Base-by-base conservation (phyloP, 2,329 filamentous ascomycete species). In the Chaetomium sp. region DNA sequence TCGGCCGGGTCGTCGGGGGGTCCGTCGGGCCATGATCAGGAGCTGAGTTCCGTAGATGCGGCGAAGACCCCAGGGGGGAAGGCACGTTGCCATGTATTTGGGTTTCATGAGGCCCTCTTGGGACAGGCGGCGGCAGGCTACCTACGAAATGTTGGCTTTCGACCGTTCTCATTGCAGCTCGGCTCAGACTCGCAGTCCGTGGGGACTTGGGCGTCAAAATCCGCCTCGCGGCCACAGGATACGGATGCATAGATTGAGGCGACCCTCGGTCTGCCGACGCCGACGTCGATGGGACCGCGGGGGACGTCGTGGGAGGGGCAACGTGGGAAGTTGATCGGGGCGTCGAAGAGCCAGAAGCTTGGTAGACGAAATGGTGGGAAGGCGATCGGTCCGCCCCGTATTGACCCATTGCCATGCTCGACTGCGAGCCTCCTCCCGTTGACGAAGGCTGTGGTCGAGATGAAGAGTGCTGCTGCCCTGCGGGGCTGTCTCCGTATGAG, bases 131-230 rank as follows among this genome's bases (percentile, higher is more conserved):
- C 38, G 62, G 62, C 5, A 66, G 56, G 36, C 55, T 61, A 45
- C 59, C 43, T 40, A 61, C 47, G 9, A 64, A 54, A 45, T 67
- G 68, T 7, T 69, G 67, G 6, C 65, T 51, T 47, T 67, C 69
- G 32, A 67, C 57, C 32, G 65, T 57, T 49, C 68, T 66, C 57
- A 66, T 61, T 9, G 65, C 62, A 44, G 67, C 65, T 12, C 71
- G 68, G 36, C 74, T 74, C 10, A 79, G 64, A 62, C 79, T 82
- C 14, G 76, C 71, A 33, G 78, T 73, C 58, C 81, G 77, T 42
- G 82, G 81, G 8, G 83, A 84, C 60, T 77, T 75, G 0, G 83
- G 80, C 9, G 79, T 83, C 58, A 84, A 65, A n/a, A 81, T 76
- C 37, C 77, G 76, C 60, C 81, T 72, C 53, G 70, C 68, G 32